Evolutionary conservation across 169 alveolate species (phyloP).

Genomic region (Babesia sp.): DNA sequence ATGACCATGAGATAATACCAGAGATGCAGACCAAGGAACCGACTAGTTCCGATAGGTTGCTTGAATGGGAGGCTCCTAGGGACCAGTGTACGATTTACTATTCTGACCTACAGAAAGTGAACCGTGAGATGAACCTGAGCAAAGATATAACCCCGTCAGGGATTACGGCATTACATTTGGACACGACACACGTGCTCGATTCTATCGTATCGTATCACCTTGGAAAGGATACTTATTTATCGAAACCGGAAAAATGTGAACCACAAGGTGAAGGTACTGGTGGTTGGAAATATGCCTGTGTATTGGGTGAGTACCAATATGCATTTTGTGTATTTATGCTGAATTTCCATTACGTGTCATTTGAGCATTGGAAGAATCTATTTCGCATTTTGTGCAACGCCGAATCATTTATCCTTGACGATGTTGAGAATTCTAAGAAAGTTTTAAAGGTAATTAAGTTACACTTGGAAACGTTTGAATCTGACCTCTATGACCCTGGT

Average conservation of each 20-base stretch:
- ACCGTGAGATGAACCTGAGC: constrained; percentile 2
- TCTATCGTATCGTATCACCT: constrained; percentile 17
- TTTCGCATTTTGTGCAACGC: constrained; percentile 55
- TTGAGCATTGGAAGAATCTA: constrained; percentile 49
- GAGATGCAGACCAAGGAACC: neutral
- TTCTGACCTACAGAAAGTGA: constrained; percentile 41
- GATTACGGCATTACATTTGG: constrained; percentile 46
- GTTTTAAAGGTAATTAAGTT: constrained; percentile 24
- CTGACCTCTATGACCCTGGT: constrained; percentile 55
- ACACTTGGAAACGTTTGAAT: constrained; percentile 52
- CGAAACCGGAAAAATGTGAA: neutral
- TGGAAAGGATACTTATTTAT: neutral
- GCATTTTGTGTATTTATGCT: constrained; percentile 53
- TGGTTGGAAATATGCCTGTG: constrained; percentile 21
- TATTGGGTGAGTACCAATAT: constrained; percentile 53
- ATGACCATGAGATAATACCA: neutral
- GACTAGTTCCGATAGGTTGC: neutral
- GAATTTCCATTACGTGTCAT: constrained; percentile 41
- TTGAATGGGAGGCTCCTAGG: constrained; percentile 3
- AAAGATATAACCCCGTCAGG: constrained; percentile 19
- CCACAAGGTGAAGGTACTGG: neutral
- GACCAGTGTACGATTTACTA: constrained; percentile 44
- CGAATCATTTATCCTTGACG: constrained; percentile 17
- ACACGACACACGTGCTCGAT: constrained; percentile 50
- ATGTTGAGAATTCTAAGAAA: neutral